phyloP scores from a whole-genome alignment of 805 yeast genomes.

The Dipodascopsis uninucleata region DNA sequence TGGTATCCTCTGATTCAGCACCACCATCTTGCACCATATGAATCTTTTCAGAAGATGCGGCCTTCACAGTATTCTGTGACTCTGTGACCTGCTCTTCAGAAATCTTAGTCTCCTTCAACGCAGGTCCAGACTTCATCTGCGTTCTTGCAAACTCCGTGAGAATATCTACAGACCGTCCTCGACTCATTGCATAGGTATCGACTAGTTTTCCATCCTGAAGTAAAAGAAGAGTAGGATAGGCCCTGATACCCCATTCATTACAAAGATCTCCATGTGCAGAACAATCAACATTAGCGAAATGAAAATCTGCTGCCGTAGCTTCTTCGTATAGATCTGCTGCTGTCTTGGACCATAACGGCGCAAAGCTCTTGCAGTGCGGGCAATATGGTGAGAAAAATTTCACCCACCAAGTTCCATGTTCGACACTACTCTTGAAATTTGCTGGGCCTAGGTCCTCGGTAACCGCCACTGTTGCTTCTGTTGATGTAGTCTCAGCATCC shows the following conservation, averaged over 20 bases:
- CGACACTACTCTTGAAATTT: conserved; percentile 7
- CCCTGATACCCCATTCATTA: conserved; percentile 53
- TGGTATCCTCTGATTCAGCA: conserved; percentile 13
- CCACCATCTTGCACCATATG: conserved; percentile 10
- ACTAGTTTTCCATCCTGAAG: conserved; percentile 43
- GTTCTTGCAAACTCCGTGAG: neutral
- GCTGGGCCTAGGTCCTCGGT: conserved; percentile 21
- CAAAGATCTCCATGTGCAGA: conserved; percentile 84
- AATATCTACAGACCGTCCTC: neutral
- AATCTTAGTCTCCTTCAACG: conserved; percentile 7
- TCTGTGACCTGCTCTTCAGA: conserved; percentile 5
- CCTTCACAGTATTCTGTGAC: neutral
- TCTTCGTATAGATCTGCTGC: conserved; percentile 50
- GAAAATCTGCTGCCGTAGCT: conserved; percentile 49
- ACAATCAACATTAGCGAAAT: conserved; percentile 73
- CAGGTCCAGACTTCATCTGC: conserved; percentile 4
- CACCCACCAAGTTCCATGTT: conserved; percentile 60
- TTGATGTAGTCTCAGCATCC: neutral
- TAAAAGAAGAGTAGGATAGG: conserved; percentile 69
- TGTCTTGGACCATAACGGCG: conserved; percentile 78
- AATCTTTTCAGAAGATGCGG: conserved; percentile 8
- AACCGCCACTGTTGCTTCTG: neutral
- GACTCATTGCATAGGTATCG: conserved; percentile 26
- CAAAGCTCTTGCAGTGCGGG: conserved; percentile 70
- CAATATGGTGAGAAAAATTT: conserved; percentile 93